Evolutionary conservation across 2,329 filamentous ascomycete species (phyloP).

Genomic region (Magnaporthiopsis rhizophila): DNA sequence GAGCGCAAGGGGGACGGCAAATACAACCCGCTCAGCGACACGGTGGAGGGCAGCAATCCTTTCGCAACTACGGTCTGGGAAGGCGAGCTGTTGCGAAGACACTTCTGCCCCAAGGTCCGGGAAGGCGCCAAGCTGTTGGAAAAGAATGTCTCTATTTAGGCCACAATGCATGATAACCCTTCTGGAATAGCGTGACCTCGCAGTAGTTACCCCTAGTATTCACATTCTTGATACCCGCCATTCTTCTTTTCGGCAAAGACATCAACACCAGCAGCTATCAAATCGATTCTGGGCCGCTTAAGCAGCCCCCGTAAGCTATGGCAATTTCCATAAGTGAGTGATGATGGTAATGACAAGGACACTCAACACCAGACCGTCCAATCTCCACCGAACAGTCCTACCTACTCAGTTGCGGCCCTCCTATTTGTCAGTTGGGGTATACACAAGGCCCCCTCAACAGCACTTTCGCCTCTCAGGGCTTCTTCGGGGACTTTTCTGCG

Average conservation of each 20-base stretch:
- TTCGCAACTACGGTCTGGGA: conserved; percentile 92
- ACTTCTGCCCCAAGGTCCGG: conserved; percentile 81
- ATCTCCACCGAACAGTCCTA: neutral
- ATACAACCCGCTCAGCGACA: conserved; percentile 65
- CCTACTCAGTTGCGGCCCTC: too few species aligned
- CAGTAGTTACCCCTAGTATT: neutral
- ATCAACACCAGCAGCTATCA: neutral
- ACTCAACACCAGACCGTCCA: neutral
- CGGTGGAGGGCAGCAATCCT: conserved; percentile 80
- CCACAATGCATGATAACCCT: neutral
- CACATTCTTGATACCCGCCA: neutral
- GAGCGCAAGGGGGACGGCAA: conserved; percentile 86
- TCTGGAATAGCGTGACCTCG: neutral
- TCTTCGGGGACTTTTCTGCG: neutral
- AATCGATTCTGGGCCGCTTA: neutral
- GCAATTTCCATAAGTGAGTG: neutral
- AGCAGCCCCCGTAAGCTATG: neutral
- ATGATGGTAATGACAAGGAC: neutral
- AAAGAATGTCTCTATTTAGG: conserved; percentile 44
- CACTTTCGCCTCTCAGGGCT: neutral
- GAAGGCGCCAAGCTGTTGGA: conserved; percentile 65
- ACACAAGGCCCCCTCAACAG: neutral
- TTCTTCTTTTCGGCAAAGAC: neutral
- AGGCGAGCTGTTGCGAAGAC: conserved; percentile 73
- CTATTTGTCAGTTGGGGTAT: neutral